Conservation (phyloP, 2,329 filamentous ascomycete genomes). For the Colletotrichum lini region DNA sequence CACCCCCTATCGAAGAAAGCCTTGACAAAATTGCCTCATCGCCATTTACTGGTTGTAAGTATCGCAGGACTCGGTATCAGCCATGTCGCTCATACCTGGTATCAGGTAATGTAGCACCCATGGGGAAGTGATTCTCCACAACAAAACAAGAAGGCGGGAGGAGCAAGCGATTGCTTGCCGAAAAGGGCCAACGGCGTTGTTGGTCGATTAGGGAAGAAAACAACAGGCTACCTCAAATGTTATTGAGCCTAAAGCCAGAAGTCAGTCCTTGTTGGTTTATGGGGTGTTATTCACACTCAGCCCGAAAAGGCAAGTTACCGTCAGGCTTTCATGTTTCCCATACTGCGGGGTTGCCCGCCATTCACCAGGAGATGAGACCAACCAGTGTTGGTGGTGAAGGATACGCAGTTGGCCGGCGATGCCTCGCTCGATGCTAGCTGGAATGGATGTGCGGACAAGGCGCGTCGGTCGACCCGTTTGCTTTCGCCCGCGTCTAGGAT, state of each 20-base stretch:
- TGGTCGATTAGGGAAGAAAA: background rate
- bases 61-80: background rate
- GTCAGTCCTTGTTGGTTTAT: background rate
- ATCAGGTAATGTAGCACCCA: background rate
- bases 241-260: background rate
- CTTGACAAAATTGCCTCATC: background rate
- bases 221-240: too few relatives aligned
- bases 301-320: background rate
- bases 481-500: background rate
- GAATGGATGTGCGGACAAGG: too few relatives aligned
- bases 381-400: background rate
- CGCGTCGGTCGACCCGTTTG: background rate
- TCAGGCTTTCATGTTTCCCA: background rate
- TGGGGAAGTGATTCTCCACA: background rate
- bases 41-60: conserved; percentile 12
- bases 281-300: too few relatives aligned
- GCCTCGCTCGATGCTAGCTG: background rate
- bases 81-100: background rate
- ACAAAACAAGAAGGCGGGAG: background rate
- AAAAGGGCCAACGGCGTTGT: background rate
- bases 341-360: background rate
- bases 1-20: conserved; percentile 8
- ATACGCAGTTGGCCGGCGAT: background rate
- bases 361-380: background rate
- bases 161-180: background rate